Evolutionary conservation across 2,329 filamentous ascomycete genomes (phyloP), one percentile per base, ranked within the genome.

Genomic region (Lecanosticta acicola): DNA sequence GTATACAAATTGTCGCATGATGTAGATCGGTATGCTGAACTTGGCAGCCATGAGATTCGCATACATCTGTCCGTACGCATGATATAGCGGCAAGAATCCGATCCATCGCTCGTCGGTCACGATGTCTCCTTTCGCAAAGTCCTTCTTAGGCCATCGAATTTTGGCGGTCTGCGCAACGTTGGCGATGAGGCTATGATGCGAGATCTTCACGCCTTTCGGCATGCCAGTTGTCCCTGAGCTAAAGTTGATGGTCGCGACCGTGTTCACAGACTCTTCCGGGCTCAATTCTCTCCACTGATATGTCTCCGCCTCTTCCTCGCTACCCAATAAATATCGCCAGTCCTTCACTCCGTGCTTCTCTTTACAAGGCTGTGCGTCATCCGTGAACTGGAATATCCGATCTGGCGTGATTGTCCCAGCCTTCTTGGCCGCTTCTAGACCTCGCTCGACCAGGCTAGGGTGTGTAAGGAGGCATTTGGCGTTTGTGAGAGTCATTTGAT

Each of bases 161-260:
- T 21, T 26, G 36, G 73, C 71, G 3, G 68, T 71, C 57, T 79
- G 76, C 43, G 71, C 69, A 3, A 72, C 66, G 17, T 61, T 60
- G 4, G 59, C 53, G 19, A 63, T 59, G 17, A 64, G 46, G 42
- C 59, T 58, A 38, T 56, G 43, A 32, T 64, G 61, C 13, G 43
- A 52, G 17, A 63, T 60, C 43, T 55, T 53, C 17, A 63, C 61
- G 9, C 60, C 61, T 54, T 74, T 74, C 0, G 70, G 70, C 10
- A 73, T 2, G 67, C 50, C 48, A 0, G 87, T 91, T 1, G 87
- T 93, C 24, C 87, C 87, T 2, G 85, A 90, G 3, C 85, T 91
- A 71, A 93, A 93, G 71, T 91, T 91, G 72, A 93, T 87, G 68
- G 67, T 52, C 67, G 71, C 63, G 9, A 72, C 56, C 42, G 69